Evolutionary conservation across 192 early-diverging fungal genomes (phyloP).

Genomic region (Coemansia sp.): DNA sequence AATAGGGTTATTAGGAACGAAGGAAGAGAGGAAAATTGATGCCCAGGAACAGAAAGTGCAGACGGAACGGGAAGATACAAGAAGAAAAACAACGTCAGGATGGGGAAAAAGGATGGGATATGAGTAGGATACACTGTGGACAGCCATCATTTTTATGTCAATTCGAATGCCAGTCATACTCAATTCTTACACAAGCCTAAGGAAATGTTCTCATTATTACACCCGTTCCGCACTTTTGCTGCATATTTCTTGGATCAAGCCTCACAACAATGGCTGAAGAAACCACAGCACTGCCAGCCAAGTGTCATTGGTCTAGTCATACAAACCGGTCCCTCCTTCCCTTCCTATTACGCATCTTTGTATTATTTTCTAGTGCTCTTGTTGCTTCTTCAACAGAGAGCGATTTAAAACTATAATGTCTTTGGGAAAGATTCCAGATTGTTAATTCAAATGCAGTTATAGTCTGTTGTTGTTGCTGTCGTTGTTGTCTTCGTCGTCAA

Average conservation of each 20-base stretch:
- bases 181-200: too few species aligned
- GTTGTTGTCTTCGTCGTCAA: too few species aligned
- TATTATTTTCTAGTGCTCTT: too few species aligned
- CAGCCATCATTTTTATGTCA: neutral
- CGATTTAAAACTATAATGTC: neutral
- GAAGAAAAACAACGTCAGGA: slow-evolving; percentile 2
- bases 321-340: too few species aligned
- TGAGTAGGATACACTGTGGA: neutral
- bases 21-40: too few species aligned
- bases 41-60: neutral
- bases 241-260: neutral
- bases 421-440: neutral
- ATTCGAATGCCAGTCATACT: too few species aligned
- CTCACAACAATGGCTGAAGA: neutral
- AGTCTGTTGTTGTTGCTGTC: too few species aligned
- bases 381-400: too few species aligned
- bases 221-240: too few species aligned
- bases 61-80: slow-evolving; percentile 3
- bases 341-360: too few species aligned
- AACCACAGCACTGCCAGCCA: neutral
- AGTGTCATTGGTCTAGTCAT: neutral
- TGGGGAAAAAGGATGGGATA: slow-evolving; percentile 9
- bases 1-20: neutral
- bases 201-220: too few species aligned
- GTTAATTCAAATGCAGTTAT: too few species aligned